phyloP scores from a whole-genome alignment of 768 basidiomycete species.

The Lactarius hengduanensis region DNA sequence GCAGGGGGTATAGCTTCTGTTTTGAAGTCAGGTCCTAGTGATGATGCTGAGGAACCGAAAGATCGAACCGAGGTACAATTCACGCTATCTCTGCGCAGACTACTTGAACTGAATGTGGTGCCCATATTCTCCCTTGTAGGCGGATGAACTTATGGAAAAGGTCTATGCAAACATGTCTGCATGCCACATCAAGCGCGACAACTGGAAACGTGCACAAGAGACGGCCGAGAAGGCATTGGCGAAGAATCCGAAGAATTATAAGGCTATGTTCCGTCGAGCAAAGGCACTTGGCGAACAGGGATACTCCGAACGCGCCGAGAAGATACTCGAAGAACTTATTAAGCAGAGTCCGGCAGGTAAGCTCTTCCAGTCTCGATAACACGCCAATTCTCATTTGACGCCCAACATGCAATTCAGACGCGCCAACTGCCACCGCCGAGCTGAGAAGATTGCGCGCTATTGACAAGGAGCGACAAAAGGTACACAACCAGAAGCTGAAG shows the following conservation, averaged over 20 bases:
- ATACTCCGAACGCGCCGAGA: slow-evolving; percentile 70
- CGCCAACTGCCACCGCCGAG: slow-evolving; percentile 59
- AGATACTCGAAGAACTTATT: slow-evolving; percentile 62
- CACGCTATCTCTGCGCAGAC: not conserved
- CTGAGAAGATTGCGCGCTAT: slow-evolving; percentile 55
- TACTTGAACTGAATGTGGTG: not conserved
- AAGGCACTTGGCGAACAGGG: slow-evolving; percentile 78
- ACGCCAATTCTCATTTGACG: not conserved
- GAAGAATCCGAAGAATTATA: slow-evolving; percentile 74
- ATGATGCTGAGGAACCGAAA: slow-evolving; percentile 38
- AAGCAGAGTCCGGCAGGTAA: slow-evolving; percentile 61
- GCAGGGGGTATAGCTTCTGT: slow-evolving; percentile 15
- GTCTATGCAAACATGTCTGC: slow-evolving; percentile 85
- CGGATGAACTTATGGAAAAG: slow-evolving; percentile 74
- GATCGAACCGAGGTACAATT: slow-evolving; percentile 63
- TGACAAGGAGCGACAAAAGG: slow-evolving; percentile 67
- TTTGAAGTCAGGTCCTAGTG: slow-evolving; percentile 12
- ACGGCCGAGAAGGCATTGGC: slow-evolving; percentile 81
- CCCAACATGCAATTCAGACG: slow-evolving; percentile 42
- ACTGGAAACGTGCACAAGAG: slow-evolving; percentile 76
- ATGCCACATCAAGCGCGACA: slow-evolving; percentile 75
- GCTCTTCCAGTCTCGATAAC: slow-evolving; percentile 10
- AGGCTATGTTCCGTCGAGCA: slow-evolving; percentile 78
- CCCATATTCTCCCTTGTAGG: slow-evolving; percentile 41
- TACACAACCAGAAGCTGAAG: slow-evolving; percentile 69